phyloP scores from a whole-genome alignment of 495 filamentous ascomycete genomes.

The Penicillium herquei region DNA sequence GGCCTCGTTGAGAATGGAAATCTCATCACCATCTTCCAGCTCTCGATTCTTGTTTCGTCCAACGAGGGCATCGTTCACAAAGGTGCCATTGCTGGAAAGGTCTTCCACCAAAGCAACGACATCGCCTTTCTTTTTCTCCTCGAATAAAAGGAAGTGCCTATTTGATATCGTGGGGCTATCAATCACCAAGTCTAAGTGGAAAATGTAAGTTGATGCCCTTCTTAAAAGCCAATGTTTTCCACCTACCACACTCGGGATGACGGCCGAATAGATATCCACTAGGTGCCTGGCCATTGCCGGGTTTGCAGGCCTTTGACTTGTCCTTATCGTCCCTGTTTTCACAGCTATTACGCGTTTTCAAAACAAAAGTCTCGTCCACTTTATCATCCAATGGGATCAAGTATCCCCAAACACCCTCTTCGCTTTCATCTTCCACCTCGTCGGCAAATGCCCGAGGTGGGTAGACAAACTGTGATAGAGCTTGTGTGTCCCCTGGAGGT shows the following conservation, averaged over 20 bases:
- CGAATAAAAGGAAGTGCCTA: constrained; percentile 86
- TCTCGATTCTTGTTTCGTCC: constrained; percentile 90
- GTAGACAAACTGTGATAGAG: constrained; percentile 74
- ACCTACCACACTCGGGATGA: constrained; percentile 90
- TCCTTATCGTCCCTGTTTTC: constrained; percentile 49
- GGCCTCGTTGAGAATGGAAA: constrained; percentile 77
- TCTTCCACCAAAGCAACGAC: constrained; percentile 84
- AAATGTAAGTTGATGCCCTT: neutral
- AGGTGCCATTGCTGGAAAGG: constrained; percentile 94
- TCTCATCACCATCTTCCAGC: constrained; percentile 83
- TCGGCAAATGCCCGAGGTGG: constrained; percentile 72
- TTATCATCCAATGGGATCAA: constrained; percentile 74
- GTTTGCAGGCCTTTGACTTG: constrained; percentile 35
- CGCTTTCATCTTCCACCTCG: constrained; percentile 75
- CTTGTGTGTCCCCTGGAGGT: constrained; percentile 63
- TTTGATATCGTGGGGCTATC: constrained; percentile 89
- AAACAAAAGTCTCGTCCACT: constrained; percentile 66
- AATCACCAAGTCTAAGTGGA: constrained; percentile 67
- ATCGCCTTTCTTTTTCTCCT: constrained; percentile 79
- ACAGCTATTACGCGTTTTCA: constrained; percentile 68
- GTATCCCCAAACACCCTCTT: constrained; percentile 95
- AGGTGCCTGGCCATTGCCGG: constrained; percentile 49
- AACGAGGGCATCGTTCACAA: constrained; percentile 86
- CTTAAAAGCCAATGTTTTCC: neutral
- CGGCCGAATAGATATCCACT: constrained; percentile 91